Evolutionary conservation across 176 grass and related monocot species (phyloP), one percentile per base, ranked within the genome.

Genomic region (Tillandsia fasciculata): DNA sequence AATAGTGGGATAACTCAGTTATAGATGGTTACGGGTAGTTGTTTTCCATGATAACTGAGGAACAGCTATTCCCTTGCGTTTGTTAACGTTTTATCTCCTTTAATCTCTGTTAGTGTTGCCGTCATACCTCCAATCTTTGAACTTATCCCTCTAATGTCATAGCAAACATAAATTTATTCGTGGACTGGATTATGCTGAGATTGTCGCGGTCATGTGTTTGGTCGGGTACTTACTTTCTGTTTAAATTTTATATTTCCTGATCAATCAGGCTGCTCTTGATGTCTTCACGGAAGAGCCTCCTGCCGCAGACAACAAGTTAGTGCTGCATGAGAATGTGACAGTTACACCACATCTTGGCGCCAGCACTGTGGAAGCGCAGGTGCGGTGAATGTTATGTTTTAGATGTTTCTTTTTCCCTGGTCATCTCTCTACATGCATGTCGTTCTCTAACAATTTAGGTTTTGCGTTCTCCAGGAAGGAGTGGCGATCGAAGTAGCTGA

Each of bases 291-390:
- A 83, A 49, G 91, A 96, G 67, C 91, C 91, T 23, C 91, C 91
- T 3, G 69, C 87, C 67, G 65, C 78, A 58, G 91, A 96, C 64
- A 87, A 48, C 77, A 90, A 90, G 72, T 67, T 96, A n/a, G 91
- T 90, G 49, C 56, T 96, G 51, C 91, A 96, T 0, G 87, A 90
- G 64, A 96, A 90, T 87, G 87, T 96, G 51, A 96, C 79, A 6
- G 91, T 96, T 33, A 96, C 91, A n/a, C 91, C 91, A 57, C 91
- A 96, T 48, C 87, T 96, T 66, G 91, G 91, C 82, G 91, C 91
- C 50, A 96, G 91, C 79, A 96, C 91, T 11, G 76, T 96, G 15
- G 91, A 96, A 52, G 91, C 91, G 80, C 91, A 96, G 91, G 91
- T 96, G 80, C 74, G 67, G 3, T 72, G 26, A 68, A 80, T 18